phyloP scores from a whole-genome alignment of 2,329 filamentous ascomycete genomes.

The Colletotrichum sidae region DNA sequence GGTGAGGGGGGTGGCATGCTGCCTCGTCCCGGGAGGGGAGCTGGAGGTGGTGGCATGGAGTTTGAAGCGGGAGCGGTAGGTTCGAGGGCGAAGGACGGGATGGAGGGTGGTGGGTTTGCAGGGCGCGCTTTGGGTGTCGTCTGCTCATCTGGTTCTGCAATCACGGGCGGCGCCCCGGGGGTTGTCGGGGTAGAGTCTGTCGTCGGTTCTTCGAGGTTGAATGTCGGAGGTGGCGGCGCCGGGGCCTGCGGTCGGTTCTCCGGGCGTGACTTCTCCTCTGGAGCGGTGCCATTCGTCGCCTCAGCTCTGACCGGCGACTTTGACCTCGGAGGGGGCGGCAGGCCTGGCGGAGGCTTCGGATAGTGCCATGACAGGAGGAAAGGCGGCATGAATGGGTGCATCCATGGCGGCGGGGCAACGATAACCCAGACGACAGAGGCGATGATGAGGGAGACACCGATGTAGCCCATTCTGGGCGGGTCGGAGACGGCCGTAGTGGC shows the following conservation, averaged over 20 bases:
- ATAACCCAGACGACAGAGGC: slow-evolving; percentile 69
- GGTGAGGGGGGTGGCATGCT: slow-evolving; percentile 38
- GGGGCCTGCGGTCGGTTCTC: slow-evolving; percentile 9
- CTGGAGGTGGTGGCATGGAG: no score
- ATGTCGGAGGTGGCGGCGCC: slow-evolving; percentile 25
- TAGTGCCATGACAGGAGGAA: slow-evolving; percentile 45
- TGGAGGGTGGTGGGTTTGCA: slow-evolving; percentile 41
- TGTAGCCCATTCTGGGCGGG: slow-evolving; percentile 57
- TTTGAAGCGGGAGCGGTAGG: slow-evolving; percentile 23
- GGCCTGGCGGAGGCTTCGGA: slow-evolving; percentile 1
- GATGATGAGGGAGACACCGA: slow-evolving; percentile 72
- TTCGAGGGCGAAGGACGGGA: slow-evolving; percentile 60
- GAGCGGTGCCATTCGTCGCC: neutral
- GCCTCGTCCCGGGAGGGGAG: slow-evolving; percentile 1
- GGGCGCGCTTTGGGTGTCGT: slow-evolving; percentile 64
- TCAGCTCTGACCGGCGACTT: slow-evolving; percentile 25
- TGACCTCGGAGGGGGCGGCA: slow-evolving; percentile 11
- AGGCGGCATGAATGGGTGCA: slow-evolving; percentile 57
- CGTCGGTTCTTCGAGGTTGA: slow-evolving; percentile 21
- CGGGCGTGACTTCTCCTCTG: neutral
- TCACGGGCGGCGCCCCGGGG: slow-evolving; percentile 14
- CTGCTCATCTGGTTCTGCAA: slow-evolving; percentile 51
- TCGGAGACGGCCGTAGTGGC: neutral
- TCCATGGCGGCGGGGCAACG: slow-evolving; percentile 64
- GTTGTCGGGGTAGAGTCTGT: slow-evolving; percentile 40